Evolutionary conservation across 345 rosid species (phyloP), one percentile per base, ranked within the genome.

Genomic region (Citrus reticulata): DNA sequence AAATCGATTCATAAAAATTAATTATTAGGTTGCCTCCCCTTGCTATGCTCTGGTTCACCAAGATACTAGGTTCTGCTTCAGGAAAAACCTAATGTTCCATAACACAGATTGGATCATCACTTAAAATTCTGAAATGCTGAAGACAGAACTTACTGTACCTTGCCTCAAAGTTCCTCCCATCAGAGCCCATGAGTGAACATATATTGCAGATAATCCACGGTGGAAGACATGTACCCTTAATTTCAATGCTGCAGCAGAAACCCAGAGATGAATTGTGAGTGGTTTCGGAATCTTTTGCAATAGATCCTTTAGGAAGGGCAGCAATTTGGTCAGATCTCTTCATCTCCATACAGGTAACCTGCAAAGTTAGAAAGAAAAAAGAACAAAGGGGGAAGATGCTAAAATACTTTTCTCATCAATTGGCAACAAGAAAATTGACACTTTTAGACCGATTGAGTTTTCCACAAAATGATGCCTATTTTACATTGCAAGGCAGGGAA

Each of bases 181-280:
- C 87, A 78, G 93, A 87, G 57, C 82, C 83, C 39, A 93, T 75
- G 62, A 82, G 80, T 22, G 89, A 74, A 83, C 97, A 93, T 42
- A 96, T 58, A 59, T 87, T 89, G 88, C 89, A 88, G 58, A 92
- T 76, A 60, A 93, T 93, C 99, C 99, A 96, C 4, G 98, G 91
- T 0, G 98, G 97, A 80, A 96, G 82, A 85, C 82, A 90, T 49
- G 88, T 80, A 74, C 84, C 95, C 78, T 82, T 88, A 61, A 96
- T 81, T 90, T 96, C 98, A 61, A 94, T 78, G 78, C 89, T 85
- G 82, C 81, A 86, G 82, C 85, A 72, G 81, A 77, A 83, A 76
- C 79, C 81, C 67, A 79, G 22, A 39, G 83, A 60, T 76, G 84
- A 81, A 75, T 17, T 40, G 72, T 62, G 81, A 5, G 22, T 20